These are phyloP conservation scores for Hypomontagnella submonticulosa DNA, from an alignment of 495 filamentous ascomycete genomes.

Conservation along the genomic window DNA sequence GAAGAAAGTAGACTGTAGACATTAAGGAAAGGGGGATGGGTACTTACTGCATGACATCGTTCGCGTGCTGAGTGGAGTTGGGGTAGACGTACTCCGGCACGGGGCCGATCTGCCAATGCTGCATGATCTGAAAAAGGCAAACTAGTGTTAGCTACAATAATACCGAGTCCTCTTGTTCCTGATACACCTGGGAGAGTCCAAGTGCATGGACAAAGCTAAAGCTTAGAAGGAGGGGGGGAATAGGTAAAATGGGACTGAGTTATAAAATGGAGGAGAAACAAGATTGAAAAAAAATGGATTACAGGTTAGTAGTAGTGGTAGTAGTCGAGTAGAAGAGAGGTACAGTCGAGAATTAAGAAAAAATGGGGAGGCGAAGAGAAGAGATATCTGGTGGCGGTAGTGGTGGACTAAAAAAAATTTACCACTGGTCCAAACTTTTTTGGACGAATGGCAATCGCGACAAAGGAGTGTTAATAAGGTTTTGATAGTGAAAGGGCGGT, in stretches of 20 bases:
- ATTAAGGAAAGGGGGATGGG: slow-evolving; percentile 50
- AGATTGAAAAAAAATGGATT: slow-evolving; percentile 8
- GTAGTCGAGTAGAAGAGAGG: neutral
- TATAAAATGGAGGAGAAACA: slow-evolving; percentile 29
- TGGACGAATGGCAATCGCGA: slow-evolving; percentile 23
- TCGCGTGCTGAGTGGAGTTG: slow-evolving; percentile 60
- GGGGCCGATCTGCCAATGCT: slow-evolving; percentile 64
- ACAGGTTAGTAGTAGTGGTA: neutral
- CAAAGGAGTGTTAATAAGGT: slow-evolving; percentile 24
- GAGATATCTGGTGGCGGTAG: slow-evolving; percentile 32
- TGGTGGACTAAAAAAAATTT: slow-evolving; percentile 31
- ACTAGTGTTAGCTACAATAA: slow-evolving; percentile 45
- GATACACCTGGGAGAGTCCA: slow-evolving; percentile 36
- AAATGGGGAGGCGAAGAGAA: slow-evolving; percentile 38
- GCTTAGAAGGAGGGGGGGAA: slow-evolving; percentile 9
- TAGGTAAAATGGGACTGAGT: slow-evolving; percentile 33
- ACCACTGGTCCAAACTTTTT: slow-evolving; percentile 27
- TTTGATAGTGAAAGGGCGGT: neutral
- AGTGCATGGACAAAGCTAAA: slow-evolving; percentile 32
- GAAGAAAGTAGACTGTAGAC: slow-evolving; percentile 6
- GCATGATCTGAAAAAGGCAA: slow-evolving; percentile 58
- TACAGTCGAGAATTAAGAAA: slow-evolving; percentile 30
- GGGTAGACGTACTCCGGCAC: slow-evolving; percentile 60
- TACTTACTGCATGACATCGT: slow-evolving; percentile 63
- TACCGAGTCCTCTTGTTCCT: slow-evolving; percentile 39